Base-by-base conservation (phyloP, 345 rosid genomes). In the Euphorbia lathyris region DNA sequence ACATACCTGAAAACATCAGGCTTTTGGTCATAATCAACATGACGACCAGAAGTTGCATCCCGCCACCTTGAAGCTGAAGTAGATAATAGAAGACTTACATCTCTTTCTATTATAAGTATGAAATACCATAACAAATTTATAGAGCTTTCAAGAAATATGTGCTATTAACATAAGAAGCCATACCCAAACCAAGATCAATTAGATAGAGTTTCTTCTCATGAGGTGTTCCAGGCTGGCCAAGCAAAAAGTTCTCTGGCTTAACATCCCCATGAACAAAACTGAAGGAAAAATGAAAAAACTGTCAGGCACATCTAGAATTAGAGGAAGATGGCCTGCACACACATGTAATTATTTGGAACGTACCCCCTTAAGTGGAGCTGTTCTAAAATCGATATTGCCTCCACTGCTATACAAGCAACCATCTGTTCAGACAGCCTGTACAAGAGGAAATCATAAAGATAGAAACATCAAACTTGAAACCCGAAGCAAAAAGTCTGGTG, bases 201-300 rank as follows among this genome's bases (percentile, higher is more conserved):
- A 92, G 91, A 80, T 84, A 92, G 26, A 92, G 77, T 81, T 90
- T 92, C 82, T 92, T 92, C 80, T 88, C 97, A 50, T 86, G 90
- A 57, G 88, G 75, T 36, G 95, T 65, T 79, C 98, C 98, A 65
- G 98, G 93, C 63, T 73, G 96, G 76, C 98, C 98, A 69, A 92
- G 92, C 72, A 92, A 79, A 79, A 92, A 90, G 68, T 90, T 92
- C 79, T 92, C 98, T 19, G 98, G 98, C 77, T 92, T 92, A 74
- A 92, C 96, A 72, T 92, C 98, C 62, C 96, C 98, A 83, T 92
- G 96, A 75, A 92, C 95, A 85, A 88, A 92, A 79, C 98, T 92
- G 72, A 65, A 72, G 50, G 29, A 66, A 23, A 55, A 69, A 70
- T 25, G 27, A 7, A 16, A 55, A 27, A 23, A 36, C 4, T 36